Evolutionary conservation across 225 moss, liverwort and hornwort genomes (phyloP).

Genomic region (Rhytidiadelphus loreus): DNA sequence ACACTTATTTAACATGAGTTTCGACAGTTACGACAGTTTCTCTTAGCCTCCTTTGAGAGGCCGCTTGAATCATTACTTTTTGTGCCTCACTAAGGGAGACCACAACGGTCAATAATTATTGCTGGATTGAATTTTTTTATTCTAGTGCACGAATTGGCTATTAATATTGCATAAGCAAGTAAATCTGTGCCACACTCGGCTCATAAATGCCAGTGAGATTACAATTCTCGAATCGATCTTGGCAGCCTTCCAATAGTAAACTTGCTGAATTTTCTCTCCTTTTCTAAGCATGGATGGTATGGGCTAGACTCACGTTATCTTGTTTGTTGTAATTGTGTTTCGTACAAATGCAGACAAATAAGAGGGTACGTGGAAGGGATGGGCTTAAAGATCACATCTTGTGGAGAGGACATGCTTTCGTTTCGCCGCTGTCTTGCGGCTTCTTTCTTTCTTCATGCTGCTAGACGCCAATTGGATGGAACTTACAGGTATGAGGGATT

Average conservation of each 20-base stretch:
- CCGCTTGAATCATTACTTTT: neutral
- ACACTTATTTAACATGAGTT: neutral
- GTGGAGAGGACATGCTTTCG: conserved; percentile 65
- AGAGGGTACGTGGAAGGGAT: conserved; percentile 71
- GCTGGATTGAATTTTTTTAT: neutral
- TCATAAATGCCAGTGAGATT: neutral
- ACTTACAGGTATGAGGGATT: conserved; percentile 56
- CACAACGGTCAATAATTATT: neutral
- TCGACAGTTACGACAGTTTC: neutral
- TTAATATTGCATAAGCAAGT: neutral
- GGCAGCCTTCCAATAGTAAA: neutral
- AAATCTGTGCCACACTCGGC: neutral
- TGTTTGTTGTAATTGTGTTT: neutral
- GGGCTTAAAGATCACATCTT: conserved; percentile 59
- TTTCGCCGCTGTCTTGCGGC: conserved; percentile 82
- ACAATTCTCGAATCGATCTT: neutral
- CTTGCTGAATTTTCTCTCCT: neutral
- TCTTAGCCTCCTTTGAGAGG: neutral
- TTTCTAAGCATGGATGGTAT: neutral
- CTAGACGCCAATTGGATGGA: conserved; percentile 80
- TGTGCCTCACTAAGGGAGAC: neutral
- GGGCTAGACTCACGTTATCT: neutral
- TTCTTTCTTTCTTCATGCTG: conserved; percentile 88
- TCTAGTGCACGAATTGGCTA: neutral
- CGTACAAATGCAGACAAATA: conserved; percentile 57